Evolutionary conservation across 164 flowering plant genomes (phyloP), one percentile per base, ranked within the genome.

Genomic region (Tetrastigma voinierianum): DNA sequence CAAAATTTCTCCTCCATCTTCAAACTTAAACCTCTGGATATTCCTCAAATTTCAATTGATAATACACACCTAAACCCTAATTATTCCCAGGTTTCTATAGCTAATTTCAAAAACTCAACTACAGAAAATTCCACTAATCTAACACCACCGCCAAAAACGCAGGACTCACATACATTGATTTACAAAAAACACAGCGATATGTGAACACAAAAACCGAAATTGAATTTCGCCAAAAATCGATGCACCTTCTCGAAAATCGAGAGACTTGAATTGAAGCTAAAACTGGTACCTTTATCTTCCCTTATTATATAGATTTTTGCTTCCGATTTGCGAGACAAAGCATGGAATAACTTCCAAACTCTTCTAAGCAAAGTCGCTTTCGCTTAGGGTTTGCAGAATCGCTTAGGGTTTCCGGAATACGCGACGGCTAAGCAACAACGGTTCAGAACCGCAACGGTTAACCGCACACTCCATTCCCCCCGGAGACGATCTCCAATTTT

Each of bases 291-390:
- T 66, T 61, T 51, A 67, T 64, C 68, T 59, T 19, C 58, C 43
- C 51, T 43, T 63, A 69, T 51, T 43, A 58, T 62, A 70, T 45
- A 54, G 18, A 20, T 51, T 45, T 46, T 67, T 53, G 51, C 44
- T 61, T 56, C 56, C 1, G 40, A 51, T 67, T 67, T 44, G 48
- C 66, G 18, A 68, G 67, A 63, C 57, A 61, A 76, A 76, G 67
- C 58, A 74, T 52, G 71, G 82, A 74, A 83, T 83, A 76, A 80
- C 86, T 80, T 83, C 65, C 40, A 75, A 80, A 71, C 72, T 61
- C 70, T 51, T 77, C 83, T 19, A 80, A 69, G 69, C 51, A 51
- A 64, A 53, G 69, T 61, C 63, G 67, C 74, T 73, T 71, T 73
- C 65, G 74, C 78, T 73, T 76, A 57, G 63, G 66, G 59, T 53